A percentile compares a stretch with the other conserved stretches of the same genome.
Evolutionary conservation across 768 basidiomycete species (phyloP).

Genomic region (Lactarius sanguifluus): DNA sequence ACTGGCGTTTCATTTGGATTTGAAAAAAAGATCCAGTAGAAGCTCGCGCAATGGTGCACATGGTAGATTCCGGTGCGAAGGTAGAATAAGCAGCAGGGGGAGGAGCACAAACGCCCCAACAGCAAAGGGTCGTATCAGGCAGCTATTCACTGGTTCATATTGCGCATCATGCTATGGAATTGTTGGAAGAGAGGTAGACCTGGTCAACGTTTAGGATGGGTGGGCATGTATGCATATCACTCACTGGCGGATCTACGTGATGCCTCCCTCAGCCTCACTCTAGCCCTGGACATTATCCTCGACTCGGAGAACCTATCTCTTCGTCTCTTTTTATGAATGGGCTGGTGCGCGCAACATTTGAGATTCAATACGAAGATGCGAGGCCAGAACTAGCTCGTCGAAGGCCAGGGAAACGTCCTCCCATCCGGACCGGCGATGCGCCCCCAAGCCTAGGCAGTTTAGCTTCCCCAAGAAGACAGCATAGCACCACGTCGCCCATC

Average conservation of each 20-base stretch:
- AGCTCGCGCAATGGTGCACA: background rate
- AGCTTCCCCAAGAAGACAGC: background rate
- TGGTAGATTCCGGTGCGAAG: background rate
- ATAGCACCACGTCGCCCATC: background rate
- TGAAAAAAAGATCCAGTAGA: background rate
- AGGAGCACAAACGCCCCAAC: background rate
- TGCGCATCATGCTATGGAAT: background rate
- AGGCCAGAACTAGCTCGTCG: background rate
- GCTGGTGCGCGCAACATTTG: background rate
- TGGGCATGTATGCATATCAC: background rate
- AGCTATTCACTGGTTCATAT: background rate
- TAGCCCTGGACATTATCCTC: background rate
- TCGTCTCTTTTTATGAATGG: background rate
- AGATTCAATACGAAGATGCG: background rate
- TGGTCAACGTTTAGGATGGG: background rate
- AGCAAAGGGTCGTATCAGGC: background rate
- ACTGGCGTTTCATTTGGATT: background rate
- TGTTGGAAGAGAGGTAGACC: background rate
- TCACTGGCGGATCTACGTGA: background rate
- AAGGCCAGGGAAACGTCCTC: background rate
- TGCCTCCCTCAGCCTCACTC: background rate
- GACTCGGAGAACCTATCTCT: background rate
- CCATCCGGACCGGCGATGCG: background rate
- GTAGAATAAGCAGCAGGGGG: background rate
- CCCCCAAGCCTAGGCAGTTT: background rate